phyloP scores from a whole-genome alignment of 2,329 filamentous ascomycete species.

The Nemania serpens region DNA sequence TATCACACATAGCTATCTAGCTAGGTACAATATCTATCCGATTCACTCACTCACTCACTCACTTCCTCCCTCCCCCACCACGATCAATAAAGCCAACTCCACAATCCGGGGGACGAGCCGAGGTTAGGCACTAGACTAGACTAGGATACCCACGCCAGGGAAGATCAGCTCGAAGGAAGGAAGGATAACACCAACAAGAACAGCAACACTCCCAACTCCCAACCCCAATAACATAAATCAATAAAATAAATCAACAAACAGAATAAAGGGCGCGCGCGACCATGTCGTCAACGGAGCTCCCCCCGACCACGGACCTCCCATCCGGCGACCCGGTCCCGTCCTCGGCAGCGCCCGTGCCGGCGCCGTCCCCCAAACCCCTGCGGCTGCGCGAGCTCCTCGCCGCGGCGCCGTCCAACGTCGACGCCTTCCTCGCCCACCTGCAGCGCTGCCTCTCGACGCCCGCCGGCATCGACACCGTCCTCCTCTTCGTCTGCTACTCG shows the following conservation, averaged over 20 bases:
- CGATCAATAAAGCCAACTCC: slow-evolving; percentile 5
- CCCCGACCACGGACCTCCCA: slow-evolving; percentile 43
- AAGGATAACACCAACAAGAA: not conserved
- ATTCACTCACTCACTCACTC: no score
- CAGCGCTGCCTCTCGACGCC: slow-evolving; percentile 70
- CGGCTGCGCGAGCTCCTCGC: slow-evolving; percentile 41
- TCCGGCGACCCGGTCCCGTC: slow-evolving; percentile 45
- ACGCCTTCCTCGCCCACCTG: slow-evolving; percentile 60
- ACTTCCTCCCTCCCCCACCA: slow-evolving; percentile 9
- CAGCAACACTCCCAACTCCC: no score
- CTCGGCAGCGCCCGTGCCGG: slow-evolving; percentile 31
- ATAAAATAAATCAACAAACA: not conserved
- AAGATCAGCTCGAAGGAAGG: not conserved
- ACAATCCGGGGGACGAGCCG: not conserved
- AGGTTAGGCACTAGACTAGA: not conserved
- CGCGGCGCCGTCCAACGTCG: slow-evolving; percentile 48
- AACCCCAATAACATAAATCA: not conserved
- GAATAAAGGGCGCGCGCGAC: not conserved
- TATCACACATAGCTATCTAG: not conserved
- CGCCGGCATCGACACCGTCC: slow-evolving; percentile 69
- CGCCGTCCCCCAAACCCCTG: slow-evolving; percentile 34
- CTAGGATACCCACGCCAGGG: not conserved
- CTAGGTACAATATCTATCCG: no score
- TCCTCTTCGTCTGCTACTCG: slow-evolving; percentile 71
- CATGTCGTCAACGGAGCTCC: slow-evolving; percentile 36